Conservation (phyloP, 345 rosid species). For the Syzygium jambos region DNA sequence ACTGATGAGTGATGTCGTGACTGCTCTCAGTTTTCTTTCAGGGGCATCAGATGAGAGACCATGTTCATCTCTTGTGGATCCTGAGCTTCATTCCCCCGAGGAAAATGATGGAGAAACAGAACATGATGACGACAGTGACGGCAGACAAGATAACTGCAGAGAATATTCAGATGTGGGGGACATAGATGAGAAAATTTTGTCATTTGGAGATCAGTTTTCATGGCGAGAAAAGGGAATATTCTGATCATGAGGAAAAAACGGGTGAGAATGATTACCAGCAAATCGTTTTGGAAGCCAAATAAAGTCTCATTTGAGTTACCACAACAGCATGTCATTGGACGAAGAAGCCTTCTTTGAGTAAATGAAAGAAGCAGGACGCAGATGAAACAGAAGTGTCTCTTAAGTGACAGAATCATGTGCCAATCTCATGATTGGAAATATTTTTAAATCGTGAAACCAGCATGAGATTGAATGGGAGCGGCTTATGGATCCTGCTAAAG, state of each 20-base stretch:
- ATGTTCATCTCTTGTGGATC: not conserved
- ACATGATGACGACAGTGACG: not conserved
- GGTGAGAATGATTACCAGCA: not conserved
- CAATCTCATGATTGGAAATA: not conserved
- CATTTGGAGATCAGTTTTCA: not conserved
- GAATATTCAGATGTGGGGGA: not conserved
- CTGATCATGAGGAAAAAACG: not conserved
- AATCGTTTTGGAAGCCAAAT: not conserved
- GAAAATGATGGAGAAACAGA: not conserved
- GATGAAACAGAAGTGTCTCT: not conserved
- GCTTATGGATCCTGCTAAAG: not conserved
- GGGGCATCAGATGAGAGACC: not conserved
- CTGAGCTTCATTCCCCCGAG: not conserved
- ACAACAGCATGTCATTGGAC: not conserved
- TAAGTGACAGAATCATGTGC: not conserved
- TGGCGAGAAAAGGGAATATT: not conserved
- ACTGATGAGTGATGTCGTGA: constrained; percentile 63
- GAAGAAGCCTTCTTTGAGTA: not conserved
- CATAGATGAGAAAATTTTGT: not conserved
- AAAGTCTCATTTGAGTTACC: not conserved
- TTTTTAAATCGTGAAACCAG: not conserved
- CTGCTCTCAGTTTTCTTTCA: constrained; percentile 66
- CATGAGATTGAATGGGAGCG: not conserved
- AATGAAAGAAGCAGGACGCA: not conserved
- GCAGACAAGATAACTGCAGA: not conserved